Evolutionary conservation across 257 asterid species (phyloP), one percentile per base, ranked within the genome.

Genomic region (Orobanche coerulescens): DNA sequence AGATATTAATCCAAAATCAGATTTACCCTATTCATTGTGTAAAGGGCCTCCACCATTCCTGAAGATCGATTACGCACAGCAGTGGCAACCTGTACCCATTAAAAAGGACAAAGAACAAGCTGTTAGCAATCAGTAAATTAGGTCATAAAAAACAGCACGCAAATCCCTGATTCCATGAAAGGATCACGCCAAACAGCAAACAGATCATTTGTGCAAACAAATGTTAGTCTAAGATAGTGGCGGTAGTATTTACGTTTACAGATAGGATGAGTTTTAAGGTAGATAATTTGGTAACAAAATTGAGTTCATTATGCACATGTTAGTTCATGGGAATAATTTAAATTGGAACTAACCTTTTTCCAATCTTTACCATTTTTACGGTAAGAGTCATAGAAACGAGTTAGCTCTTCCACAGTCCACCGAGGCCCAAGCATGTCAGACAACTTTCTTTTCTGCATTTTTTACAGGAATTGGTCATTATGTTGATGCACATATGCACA

Each of bases 11-110:
- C n/a, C 37, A 42, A 33, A 58, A 46, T 40, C 37, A 64, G 42
- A 66, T n/a, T 46, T 75, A 81, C 87, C 82, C 68, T 73, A 54
- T 81, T 81, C 84, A 73, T 81, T 52, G 87, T 73, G 83, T 76
- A 90, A 63, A 90, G 83, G 42, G 95, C 74, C 77, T 90, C 97
- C 75, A 79, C 96, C 97, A 90, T 90, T 48, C 84, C 96, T 2
- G 73, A 58, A 59, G 91, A 70, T 52, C 96, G 83, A 70, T 76
- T 75, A 61, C 81, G 71, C 66, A 90, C 80, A 57, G 84, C 81
- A 66, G 82, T 72, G 26, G 87, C 87, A 64, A 87, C 90, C 97
- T 90, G 79, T 65, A 69, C 60, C 61, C 73, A 56, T 40, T 25
- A 65, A 15, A 56, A 55, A 33, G 52, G 61, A 44, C 44, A 67